Conservation (phyloP, 129 eudicot genomes). For the Pulicaria dysenterica region DNA sequence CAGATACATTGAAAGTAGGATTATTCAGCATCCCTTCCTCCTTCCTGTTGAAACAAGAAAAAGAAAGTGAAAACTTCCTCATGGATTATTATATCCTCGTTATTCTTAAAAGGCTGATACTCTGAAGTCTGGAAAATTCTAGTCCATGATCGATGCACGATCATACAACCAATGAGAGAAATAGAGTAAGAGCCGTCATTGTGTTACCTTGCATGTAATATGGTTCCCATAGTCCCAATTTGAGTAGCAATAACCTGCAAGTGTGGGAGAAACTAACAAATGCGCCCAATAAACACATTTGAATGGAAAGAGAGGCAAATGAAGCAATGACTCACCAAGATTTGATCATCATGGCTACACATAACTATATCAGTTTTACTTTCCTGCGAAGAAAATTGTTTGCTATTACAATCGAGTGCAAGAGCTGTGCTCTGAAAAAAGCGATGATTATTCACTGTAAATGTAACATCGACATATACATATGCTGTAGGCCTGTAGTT, state of each 20-base stretch:
- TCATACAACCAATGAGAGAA: background rate
- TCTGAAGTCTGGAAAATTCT: too few species aligned
- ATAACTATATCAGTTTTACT: constrained; percentile 59
- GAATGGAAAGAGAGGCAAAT: constrained; percentile 11
- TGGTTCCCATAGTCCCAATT: constrained; percentile 96
- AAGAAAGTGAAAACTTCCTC: background rate
- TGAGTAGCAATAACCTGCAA: constrained; percentile 82
- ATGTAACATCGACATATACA: background rate
- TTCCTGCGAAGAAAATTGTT: constrained; percentile 52
- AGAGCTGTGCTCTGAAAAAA: background rate
- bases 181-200: background rate
- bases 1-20: constrained; percentile 75
- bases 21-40: constrained; percentile 71
- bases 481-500: constrained; percentile 5
- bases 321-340: constrained; percentile 51
- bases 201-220: constrained; percentile 76
- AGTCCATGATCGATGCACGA: too few species aligned
- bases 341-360: constrained; percentile 61
- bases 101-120: too few species aligned
- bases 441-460: background rate
- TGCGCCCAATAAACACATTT: constrained; percentile 4
- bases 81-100: too few species aligned
- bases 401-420: background rate
- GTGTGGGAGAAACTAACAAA: constrained; percentile 18
- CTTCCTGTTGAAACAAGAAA: constrained; percentile 50